Evolutionary conservation across 805 yeast genomes (phyloP), one percentile per base, ranked within the genome.

Genomic region (Huiozyma naganishii): DNA sequence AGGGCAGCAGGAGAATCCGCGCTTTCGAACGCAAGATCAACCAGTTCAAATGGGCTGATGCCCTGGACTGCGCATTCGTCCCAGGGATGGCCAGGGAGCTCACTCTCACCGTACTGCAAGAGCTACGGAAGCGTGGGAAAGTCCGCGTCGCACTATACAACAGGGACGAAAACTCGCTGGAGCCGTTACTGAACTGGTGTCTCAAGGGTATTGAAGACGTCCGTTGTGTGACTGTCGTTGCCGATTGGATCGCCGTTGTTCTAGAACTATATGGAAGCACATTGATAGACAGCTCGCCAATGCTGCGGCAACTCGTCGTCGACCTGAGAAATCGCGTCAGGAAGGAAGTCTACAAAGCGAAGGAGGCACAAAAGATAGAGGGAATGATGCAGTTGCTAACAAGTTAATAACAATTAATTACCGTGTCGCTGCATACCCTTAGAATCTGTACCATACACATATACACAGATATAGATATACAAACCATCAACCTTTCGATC

Each of bases 361-460:
- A 77, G 58, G 96, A 89, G 59, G 95, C 97, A 6, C 83, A 82
- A 61, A 81, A 79, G 59, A 78, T 92, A 37, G 87, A 83, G 55
- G 98, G 98, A 43, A 92, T 92, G 97, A 69, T 92, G 54, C 94
- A 87, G 64, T 65, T 92, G 52, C 70, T 90, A 54, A 80, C 88
- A 48, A 73, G 52, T 47, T 53, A 39, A 29, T 7, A 3, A 17
- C 23, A 17, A 17, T 17, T 17, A 17, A 17, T 3, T 17, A 17
- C 4, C 23, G 23, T 17, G 23, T 17, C 23, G 23, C 23, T 17
- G 23, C 23, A 17, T 17, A 17, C 4, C 27, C 13, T 17, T 17
- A 17, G 23, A 17, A 17, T 17, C 23, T 17, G 23, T 17, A 17
- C 23, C 23, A 32, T 30, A 10, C 4, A 10, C n/a, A 9, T 12